These are phyloP conservation scores for Moesziomyces sp. DNA, from an alignment of 1,284 basidiomycete species.

Conservation along the genomic window DNA sequence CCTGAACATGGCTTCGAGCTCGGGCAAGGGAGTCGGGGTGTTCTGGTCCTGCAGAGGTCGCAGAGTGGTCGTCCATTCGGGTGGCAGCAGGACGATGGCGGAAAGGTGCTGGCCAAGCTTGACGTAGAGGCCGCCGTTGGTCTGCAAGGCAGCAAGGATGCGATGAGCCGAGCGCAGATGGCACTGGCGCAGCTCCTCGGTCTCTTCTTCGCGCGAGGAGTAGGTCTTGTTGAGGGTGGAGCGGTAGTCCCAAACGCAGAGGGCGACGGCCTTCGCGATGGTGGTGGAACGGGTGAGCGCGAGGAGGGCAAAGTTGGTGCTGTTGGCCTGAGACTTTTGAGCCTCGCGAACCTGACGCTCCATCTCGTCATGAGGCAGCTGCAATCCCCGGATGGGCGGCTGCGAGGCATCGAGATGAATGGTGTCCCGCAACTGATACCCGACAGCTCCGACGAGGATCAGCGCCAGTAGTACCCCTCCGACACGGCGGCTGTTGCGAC, in stretches of 20 bases:
- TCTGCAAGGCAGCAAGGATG: slow-evolving; percentile 60
- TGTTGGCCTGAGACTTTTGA: slow-evolving; percentile 47
- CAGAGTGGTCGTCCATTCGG: slow-evolving; percentile 77
- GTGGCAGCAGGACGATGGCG: slow-evolving; percentile 77
- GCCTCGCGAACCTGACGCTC: slow-evolving; percentile 51
- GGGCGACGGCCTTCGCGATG: slow-evolving; percentile 64
- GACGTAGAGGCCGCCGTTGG: slow-evolving; percentile 92
- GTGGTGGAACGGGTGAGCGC: slow-evolving; percentile 61
- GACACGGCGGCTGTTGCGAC: slow-evolving; percentile 34
- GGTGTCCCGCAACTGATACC: slow-evolving; percentile 38
- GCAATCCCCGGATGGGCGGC: slow-evolving; percentile 29
- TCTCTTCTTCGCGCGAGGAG: slow-evolving; percentile 39
- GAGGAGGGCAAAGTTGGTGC: slow-evolving; percentile 54
- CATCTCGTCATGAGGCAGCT: slow-evolving; percentile 56
- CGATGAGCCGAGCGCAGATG: slow-evolving; percentile 65
- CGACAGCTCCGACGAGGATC: slow-evolving; percentile 23
- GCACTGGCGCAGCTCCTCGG: slow-evolving; percentile 60
- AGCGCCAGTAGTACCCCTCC: slow-evolving; percentile 11
- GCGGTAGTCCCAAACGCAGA: slow-evolving; percentile 67
- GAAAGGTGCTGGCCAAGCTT: slow-evolving; percentile 77
- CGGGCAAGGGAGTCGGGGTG: slow-evolving; percentile 63
- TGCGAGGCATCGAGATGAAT: slow-evolving; percentile 51
- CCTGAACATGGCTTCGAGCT: slow-evolving; percentile 65
- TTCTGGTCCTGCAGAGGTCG: slow-evolving; percentile 71
- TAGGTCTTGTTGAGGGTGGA: slow-evolving; percentile 58